A percentile compares a stretch with the other conserved stretches of the same genome.
Evolutionary conservation across 257 asterid genomes (phyloP).

Genomic region (Agastache rugosa): DNA sequence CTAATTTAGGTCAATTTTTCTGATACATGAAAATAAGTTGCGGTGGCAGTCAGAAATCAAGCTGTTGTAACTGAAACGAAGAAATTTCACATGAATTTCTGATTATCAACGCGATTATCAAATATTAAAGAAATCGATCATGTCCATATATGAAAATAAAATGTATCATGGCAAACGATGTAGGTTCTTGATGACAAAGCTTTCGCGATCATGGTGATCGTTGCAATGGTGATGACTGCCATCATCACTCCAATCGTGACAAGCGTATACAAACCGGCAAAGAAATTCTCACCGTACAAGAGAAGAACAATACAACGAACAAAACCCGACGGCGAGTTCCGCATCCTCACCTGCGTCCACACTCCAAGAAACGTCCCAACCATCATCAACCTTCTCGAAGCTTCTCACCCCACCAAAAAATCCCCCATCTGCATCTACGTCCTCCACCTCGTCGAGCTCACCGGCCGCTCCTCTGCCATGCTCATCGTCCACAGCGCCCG

Average conservation of each 20-base stretch:
- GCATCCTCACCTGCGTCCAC: slow-evolving; percentile 72
- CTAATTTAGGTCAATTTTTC: no score
- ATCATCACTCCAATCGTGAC: slow-evolving; percentile 72
- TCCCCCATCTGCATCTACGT: slow-evolving; percentile 76
- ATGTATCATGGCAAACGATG: no score
- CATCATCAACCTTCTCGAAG: slow-evolving; percentile 81
- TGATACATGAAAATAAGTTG: no score
- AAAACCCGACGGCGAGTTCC: slow-evolving; percentile 71
- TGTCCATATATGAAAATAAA: no score
- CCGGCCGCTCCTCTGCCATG: slow-evolving; percentile 96
- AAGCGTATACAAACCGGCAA: slow-evolving; percentile 68
- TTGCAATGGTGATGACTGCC: slow-evolving; percentile 74
- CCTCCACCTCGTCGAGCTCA: slow-evolving; percentile 91
- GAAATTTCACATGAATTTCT: no score
- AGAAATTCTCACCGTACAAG: slow-evolving; percentile 62
- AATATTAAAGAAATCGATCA: no score
- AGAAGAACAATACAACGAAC: slow-evolving; percentile 67
- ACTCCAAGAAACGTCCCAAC: slow-evolving; percentile 88
- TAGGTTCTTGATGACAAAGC: slow-evolving; percentile 81
- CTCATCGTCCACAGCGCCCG: slow-evolving; percentile 81
- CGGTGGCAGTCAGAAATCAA: no score
- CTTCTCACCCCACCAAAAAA: slow-evolving; percentile 73
- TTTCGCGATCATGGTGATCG: slow-evolving; percentile 87
- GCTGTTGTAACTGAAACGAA: no score
- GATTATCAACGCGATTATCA: no score